Evolutionary conservation across 2,329 filamentous ascomycete species (phyloP).

Genomic region (Metarhizium humberi): DNA sequence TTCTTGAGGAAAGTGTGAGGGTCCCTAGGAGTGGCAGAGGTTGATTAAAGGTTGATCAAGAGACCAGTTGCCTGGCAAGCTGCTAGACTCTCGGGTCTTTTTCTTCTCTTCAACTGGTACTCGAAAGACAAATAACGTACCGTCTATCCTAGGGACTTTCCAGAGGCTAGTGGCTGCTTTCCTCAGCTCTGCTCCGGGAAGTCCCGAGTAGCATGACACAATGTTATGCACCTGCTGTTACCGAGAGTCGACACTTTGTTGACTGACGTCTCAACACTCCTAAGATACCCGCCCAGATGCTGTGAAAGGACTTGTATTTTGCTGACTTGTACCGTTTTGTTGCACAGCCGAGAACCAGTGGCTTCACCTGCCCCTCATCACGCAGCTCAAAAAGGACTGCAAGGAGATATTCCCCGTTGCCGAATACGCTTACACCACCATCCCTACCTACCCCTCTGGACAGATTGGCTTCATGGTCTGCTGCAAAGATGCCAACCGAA

Average conservation of each 20-base stretch:
- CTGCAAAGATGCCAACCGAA: constrained; percentile 79
- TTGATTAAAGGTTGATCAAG: neutral
- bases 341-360: constrained; percentile 91
- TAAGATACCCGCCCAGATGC: neutral
- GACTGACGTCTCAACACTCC: neutral
- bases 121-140: neutral
- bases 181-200: constrained; percentile 26
- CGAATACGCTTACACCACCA: constrained; percentile 98
- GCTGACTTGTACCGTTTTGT: constrained; percentile 6
- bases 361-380: constrained; percentile 92
- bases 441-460: constrained; percentile 96
- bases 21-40: constrained; percentile 24
- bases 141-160: constrained; percentile 21
- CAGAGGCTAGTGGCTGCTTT: constrained; percentile 30
- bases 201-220: constrained; percentile 19
- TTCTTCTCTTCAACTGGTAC: constrained; percentile 4
- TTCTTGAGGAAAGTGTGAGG: constrained; percentile 29
- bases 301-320: constrained; percentile 5
- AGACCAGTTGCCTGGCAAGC: neutral
- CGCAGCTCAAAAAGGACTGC: constrained; percentile 93
- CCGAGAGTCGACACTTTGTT: neutral
- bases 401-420: constrained; percentile 93
- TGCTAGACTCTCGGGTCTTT: neutral
- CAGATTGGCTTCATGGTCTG: constrained; percentile 99
- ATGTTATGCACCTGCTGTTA: neutral